phyloP scores from a whole-genome alignment of 768 basidiomycete species.

The Suillus americanus region DNA sequence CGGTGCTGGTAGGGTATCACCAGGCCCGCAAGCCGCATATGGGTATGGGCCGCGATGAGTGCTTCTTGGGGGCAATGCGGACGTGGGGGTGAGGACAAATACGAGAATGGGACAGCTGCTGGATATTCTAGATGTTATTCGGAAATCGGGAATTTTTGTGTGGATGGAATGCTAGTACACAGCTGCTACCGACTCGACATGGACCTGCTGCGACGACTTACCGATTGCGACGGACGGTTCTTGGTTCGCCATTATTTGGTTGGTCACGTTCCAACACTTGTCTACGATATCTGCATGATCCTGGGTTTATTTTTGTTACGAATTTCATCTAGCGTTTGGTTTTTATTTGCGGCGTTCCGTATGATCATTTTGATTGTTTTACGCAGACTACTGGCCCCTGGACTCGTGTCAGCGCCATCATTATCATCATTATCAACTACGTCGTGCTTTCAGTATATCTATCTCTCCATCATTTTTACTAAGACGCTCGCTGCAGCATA shows the following conservation, averaged over 20 bases:
- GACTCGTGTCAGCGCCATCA: slow-evolving; percentile 18
- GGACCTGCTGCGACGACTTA: slow-evolving; percentile 16
- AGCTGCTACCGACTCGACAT: slow-evolving; percentile 10
- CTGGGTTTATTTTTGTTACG: slow-evolving; percentile 14
- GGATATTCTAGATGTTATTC: slow-evolving; percentile 12
- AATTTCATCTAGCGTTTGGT: slow-evolving; percentile 15
- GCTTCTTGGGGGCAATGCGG: background rate
- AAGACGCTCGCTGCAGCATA: slow-evolving; percentile 20
- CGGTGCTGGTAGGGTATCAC: slow-evolving; percentile 38
- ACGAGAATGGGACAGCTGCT: slow-evolving; percentile 1
- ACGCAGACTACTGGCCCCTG: background rate
- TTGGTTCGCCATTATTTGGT: slow-evolving; percentile 14
- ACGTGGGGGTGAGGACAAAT: background rate
- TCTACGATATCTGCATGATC: slow-evolving; percentile 12
- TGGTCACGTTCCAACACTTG: slow-evolving; percentile 19
- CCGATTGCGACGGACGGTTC: slow-evolving; percentile 15
- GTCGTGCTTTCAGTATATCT: slow-evolving; percentile 13
- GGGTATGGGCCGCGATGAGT: slow-evolving; percentile 35
- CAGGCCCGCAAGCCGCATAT: slow-evolving; percentile 48
- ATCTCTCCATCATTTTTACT: slow-evolving; percentile 4
- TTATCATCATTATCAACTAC: background rate
- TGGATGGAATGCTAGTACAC: slow-evolving; percentile 15
- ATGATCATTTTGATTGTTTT: slow-evolving; percentile 1
- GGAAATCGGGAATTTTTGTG: slow-evolving; percentile 6
- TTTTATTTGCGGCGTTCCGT: slow-evolving; percentile 18